phyloP scores from a whole-genome alignment of 1,284 basidiomycete species.

The Afroboletus lepidellus region DNA sequence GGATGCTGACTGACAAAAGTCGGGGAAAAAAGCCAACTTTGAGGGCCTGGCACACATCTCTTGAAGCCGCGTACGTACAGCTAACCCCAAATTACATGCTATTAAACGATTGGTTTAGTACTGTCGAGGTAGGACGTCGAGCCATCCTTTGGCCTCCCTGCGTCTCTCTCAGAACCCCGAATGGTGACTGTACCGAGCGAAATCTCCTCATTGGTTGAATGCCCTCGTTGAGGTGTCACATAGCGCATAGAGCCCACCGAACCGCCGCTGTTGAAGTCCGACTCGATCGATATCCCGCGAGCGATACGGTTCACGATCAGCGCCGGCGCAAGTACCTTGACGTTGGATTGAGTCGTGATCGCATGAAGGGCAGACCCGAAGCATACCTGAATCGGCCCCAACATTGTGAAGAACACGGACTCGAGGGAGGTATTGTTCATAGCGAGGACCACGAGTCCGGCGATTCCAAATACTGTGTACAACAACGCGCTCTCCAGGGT shows the following conservation, averaged over 20 bases:
- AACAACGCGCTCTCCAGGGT: neutral
- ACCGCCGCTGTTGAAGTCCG: neutral
- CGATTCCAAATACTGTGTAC: neutral
- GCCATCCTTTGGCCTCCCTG: neutral
- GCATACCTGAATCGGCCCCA: neutral
- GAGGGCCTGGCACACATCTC: too few species aligned
- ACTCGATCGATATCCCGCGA: neutral
- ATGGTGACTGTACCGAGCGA: neutral
- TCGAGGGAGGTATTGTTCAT: neutral
- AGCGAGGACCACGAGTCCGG: neutral
- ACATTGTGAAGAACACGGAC: neutral
- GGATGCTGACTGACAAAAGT: too few species aligned
- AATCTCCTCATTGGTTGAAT: too few species aligned
- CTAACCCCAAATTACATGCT: too few species aligned
- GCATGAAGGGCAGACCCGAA: neutral
- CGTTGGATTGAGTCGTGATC: neutral
- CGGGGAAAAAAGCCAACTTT: too few species aligned
- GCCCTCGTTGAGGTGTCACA: neutral
- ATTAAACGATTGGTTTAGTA: neutral
- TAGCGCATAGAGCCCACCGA: neutral
- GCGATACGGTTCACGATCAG: constrained; percentile 1
- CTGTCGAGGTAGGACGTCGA: neutral
- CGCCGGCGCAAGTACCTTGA: neutral
- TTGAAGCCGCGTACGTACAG: too few species aligned
- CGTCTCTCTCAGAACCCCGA: neutral